Evolutionary conservation across 225 moss, liverwort and hornwort genomes (phyloP).

Genomic region (Pseudisothecium myosuroides): DNA sequence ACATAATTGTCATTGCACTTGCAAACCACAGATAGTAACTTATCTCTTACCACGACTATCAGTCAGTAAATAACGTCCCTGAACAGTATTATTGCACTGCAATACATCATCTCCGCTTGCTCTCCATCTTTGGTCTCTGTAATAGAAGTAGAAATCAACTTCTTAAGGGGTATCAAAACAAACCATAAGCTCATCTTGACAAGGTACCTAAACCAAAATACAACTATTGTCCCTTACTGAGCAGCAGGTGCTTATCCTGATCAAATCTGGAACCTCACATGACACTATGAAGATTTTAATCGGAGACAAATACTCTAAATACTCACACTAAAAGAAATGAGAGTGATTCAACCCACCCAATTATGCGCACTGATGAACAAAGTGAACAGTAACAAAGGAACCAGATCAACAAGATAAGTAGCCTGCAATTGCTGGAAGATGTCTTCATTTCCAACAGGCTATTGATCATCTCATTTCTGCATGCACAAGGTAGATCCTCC

Average conservation of each 20-base stretch:
- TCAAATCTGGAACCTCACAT: not conserved
- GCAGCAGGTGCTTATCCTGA: not conserved
- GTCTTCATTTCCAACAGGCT: not conserved
- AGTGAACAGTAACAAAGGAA: not conserved
- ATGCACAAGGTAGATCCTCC: not conserved
- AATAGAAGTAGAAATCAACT: not conserved
- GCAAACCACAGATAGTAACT: not conserved
- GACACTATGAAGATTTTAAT: not conserved
- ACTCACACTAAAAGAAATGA: not conserved
- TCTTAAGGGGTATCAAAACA: not conserved
- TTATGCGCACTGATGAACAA: slow-evolving; percentile 10
- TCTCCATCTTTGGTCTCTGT: slow-evolving; percentile 14
- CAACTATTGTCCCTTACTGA: not conserved
- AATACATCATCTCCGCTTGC: slow-evolving; percentile 5
- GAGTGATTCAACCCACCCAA: slow-evolving; percentile 4
- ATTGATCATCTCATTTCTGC: not conserved
- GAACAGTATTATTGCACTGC: slow-evolving; percentile 47
- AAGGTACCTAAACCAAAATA: not conserved
- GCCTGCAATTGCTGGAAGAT: not conserved
- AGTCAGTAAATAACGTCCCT: slow-evolving; percentile 25
- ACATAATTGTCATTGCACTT: not conserved
- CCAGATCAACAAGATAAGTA: not conserved
- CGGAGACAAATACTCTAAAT: not conserved
- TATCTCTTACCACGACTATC: slow-evolving; percentile 27
- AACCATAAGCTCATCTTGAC: not conserved